Evolutionary conservation across 768 basidiomycete species (phyloP), one percentile per base, ranked within the genome.

Genomic region (Multifurca ochricompacta): DNA sequence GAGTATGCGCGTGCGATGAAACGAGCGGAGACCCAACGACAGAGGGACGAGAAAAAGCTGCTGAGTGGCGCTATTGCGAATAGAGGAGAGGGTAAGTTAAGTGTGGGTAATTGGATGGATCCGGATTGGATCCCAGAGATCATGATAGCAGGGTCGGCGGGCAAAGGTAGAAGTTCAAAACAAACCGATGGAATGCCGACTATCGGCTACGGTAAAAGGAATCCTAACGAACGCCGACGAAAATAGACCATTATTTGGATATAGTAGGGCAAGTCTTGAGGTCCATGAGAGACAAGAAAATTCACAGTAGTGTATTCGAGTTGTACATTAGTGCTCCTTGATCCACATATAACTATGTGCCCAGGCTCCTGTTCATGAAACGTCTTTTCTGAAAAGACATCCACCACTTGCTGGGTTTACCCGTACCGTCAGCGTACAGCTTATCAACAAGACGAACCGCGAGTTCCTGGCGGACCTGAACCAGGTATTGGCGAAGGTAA

Each of bases 361-460:
- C 84, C 67, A 91, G 69, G 69, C 88, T 91, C 67, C 90, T 83
- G 73, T 91, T 90, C 90, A 92, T 92, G 80, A 92, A 92, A 23
- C 90, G 81, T 66, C 94, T 80, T 80, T 96, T 97, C 71, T 94
- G 92, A 82, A 98, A 99, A 19, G 90, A 88, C 91, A 97, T 95
- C 96, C 96, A 99, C 96, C 96, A 99, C 70, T 99, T 99, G 77
- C 88, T 96, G 5, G 96, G 94, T 68, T 90, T 94, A 54, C 86
- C 86, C 3, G 88, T 86, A 5, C 93, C 93, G 67, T 95, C 91
- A 35, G 85, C 90, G 68, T 99, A 99, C 45, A 99, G 73, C 48
- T 82, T 77, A 64, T 94, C 92, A 13, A 92, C 81, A 46, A 99
- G 71, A 28, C 96, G 81, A 8, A 83, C 77, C 19, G 92, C 88